These are phyloP conservation scores for Blastocrithidia nonstop DNA, from an alignment of 208 protist species.

Conservation along the genomic window DNA sequence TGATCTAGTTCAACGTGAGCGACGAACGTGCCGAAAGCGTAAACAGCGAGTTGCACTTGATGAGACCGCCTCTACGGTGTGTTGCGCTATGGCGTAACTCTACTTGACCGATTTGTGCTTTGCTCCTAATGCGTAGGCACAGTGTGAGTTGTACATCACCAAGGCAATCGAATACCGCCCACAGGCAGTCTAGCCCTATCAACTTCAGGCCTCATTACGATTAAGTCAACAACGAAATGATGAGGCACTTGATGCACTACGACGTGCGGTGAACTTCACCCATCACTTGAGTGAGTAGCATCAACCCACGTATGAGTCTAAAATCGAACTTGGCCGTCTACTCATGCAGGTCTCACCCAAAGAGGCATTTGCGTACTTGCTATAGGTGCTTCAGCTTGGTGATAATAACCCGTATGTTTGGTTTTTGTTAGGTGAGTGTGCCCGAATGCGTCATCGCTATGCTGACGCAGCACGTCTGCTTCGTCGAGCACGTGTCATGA, in stretches of 20 bases:
- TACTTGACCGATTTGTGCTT: conserved; percentile 85
- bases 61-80: conserved; percentile 69
- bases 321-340: conserved; percentile 78
- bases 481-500: conserved; percentile 66
- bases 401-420: conserved; percentile 87
- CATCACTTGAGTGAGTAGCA: conserved; percentile 69
- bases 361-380: conserved; percentile 64
- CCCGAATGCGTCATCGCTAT: conserved; percentile 56
- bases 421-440: conserved; percentile 84
- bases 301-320: conserved; percentile 84
- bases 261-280: conserved; percentile 55
- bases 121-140: conserved; percentile 57
- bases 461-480: conserved; percentile 67
- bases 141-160: conserved; percentile 51
- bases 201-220: conserved; percentile 65
- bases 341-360: conserved; percentile 75
- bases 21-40: conserved; percentile 35
- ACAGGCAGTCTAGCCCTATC: conserved; percentile 66
- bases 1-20: conserved; percentile 39
- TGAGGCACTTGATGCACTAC: conserved; percentile 49
- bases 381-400: conserved; percentile 77
- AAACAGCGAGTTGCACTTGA: conserved; percentile 24
- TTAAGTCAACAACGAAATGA: conserved; percentile 61
- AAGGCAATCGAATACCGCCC: conserved; percentile 29
- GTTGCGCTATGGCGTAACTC: conserved; percentile 81